Percentiles rank a stretch among this genome's conserved stretches.
Evolutionary conservation across 108 stramenopile species (phyloP).

Genomic region (Aureococcus anophagefferens): DNA sequence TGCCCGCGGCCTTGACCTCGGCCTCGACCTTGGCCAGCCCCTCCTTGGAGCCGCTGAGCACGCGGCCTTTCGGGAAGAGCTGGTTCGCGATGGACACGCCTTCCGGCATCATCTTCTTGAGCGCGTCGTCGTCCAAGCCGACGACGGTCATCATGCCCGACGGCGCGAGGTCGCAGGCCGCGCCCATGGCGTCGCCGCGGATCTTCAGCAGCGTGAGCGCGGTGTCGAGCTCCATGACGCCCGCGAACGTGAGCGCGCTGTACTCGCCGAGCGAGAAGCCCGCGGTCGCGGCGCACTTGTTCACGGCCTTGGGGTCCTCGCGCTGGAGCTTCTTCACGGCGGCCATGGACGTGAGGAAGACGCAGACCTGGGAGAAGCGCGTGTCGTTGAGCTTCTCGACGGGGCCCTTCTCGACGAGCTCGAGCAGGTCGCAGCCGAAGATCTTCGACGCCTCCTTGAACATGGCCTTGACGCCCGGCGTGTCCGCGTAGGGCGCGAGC

Average conservation of each 20-base stretch:
- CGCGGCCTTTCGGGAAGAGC: not conserved
- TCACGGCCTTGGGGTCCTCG: not conserved
- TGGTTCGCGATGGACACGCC: not conserved
- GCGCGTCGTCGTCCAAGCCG: not conserved
- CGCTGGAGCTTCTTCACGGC: not conserved
- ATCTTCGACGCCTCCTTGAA: not conserved
- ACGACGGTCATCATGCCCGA: not conserved
- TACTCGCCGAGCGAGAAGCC: not conserved
- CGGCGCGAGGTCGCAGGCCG: not conserved
- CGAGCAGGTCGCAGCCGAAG: not conserved
- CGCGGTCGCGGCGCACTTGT: not conserved
- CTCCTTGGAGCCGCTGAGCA: not conserved
- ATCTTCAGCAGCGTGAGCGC: not conserved
- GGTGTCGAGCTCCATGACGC: not conserved
- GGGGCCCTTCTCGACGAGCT: not conserved
- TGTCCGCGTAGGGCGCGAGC: not conserved
- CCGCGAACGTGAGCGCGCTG: not conserved
- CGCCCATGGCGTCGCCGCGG: not conserved
- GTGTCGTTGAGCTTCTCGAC: not conserved
- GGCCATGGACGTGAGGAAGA: not conserved
- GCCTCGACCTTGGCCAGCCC: not conserved
- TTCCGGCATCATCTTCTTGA: not conserved
- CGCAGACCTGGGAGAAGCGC: not conserved
- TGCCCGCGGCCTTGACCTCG: not conserved
- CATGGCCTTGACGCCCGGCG: not conserved